Conservation (phyloP, 768 basidiomycete genomes). For the Crepidotus variabilis region DNA sequence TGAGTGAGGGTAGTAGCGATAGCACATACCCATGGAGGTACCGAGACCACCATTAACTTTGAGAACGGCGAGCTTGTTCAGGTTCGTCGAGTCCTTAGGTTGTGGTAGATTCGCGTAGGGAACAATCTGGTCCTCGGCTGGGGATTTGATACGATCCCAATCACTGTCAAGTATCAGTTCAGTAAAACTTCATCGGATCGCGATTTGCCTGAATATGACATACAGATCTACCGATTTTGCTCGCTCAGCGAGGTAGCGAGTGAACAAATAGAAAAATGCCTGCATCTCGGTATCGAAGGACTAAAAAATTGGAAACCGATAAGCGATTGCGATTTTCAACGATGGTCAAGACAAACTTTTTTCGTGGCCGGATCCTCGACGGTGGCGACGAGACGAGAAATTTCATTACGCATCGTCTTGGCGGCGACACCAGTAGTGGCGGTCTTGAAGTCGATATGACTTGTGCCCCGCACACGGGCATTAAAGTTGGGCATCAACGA, state of each 20-base stretch:
- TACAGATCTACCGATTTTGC: slow-evolving; percentile 87
- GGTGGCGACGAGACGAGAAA: slow-evolving; percentile 86
- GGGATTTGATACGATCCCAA: slow-evolving; percentile 88
- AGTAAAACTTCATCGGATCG: slow-evolving; percentile 2
- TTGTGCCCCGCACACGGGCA: slow-evolving; percentile 70
- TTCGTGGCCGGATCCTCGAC: slow-evolving; percentile 77
- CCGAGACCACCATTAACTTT: slow-evolving; percentile 95
- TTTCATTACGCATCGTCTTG: slow-evolving; percentile 98
- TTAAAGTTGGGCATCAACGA: slow-evolving; percentile 63
- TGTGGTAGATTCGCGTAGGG: slow-evolving; percentile 72
- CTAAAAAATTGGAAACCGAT: slow-evolving; percentile 33
- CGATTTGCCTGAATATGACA: slow-evolving; percentile 24
- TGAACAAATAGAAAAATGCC: slow-evolving; percentile 94
- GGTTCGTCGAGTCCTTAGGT: slow-evolving; percentile 53
- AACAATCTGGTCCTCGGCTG: slow-evolving; percentile 81
- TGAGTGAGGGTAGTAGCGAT: background rate
- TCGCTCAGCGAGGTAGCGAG: slow-evolving; percentile 86
- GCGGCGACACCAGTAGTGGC: slow-evolving; percentile 91
- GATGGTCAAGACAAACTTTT: slow-evolving; percentile 51
- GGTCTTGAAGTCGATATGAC: slow-evolving; percentile 96
- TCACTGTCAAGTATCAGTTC: slow-evolving; percentile 42
- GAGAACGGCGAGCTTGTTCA: slow-evolving; percentile 93
- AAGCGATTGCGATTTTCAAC: slow-evolving; percentile 15
- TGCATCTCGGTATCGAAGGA: slow-evolving; percentile 96
- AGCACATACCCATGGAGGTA: slow-evolving; percentile 74